Evolutionary conservation across 306 rosid species (phyloP).

Genomic region (Begonia masoniana): DNA sequence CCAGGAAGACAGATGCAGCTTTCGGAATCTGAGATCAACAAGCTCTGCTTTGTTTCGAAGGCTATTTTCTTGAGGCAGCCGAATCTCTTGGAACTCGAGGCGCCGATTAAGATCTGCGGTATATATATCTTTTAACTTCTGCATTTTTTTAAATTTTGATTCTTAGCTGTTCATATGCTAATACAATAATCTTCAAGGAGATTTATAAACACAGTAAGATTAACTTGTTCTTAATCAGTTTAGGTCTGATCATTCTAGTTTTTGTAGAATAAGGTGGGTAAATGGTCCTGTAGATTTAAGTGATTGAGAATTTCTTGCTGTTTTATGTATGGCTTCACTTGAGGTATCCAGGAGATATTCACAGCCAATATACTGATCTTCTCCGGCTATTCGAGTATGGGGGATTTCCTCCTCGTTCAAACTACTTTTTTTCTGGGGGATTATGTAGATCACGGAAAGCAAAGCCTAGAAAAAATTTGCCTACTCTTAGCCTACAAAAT

Average conservation of each 20-base stretch:
- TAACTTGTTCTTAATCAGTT: neutral
- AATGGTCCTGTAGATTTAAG: neutral
- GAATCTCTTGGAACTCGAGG: conserved; percentile 71
- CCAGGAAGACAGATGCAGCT: conserved; percentile 68
- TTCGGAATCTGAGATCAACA: conserved; percentile 58
- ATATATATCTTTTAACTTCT: neutral
- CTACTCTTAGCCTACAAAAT: conserved; percentile 88
- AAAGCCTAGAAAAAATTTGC: conserved; percentile 76
- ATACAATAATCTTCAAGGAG: neutral
- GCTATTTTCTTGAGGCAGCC: conserved; percentile 68
- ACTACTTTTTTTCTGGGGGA: conserved; percentile 77
- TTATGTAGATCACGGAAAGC: conserved; percentile 90
- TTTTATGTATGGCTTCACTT: neutral
- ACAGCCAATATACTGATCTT: conserved; percentile 83
- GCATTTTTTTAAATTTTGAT: neutral
- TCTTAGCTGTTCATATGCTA: too few species aligned
- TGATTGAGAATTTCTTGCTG: neutral
- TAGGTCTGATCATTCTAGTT: neutral
- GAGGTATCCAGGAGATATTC: conserved; percentile 60
- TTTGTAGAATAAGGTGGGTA: neutral
- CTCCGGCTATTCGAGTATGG: conserved; percentile 72
- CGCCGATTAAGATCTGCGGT: conserved; percentile 90
- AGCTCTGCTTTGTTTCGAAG: conserved; percentile 60
- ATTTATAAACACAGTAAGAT: neutral
- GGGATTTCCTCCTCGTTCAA: conserved; percentile 74